Conservation (phyloP, 2,329 filamentous ascomycete genomes). For the Periconia digitata region DNA sequence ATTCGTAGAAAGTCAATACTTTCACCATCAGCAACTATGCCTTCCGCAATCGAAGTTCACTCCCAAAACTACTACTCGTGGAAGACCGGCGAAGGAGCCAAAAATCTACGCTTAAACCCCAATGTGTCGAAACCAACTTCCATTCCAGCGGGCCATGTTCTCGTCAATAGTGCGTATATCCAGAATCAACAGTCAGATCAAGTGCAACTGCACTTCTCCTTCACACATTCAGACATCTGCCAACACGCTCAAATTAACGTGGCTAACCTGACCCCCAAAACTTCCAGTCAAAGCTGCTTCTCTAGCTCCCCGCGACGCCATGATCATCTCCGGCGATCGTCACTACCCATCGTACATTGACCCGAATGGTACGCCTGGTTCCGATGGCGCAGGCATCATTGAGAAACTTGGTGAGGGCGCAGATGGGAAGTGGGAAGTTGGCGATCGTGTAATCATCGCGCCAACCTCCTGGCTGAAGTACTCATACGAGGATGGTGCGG, state of each 20-base stretch:
- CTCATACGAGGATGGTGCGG: not conserved
- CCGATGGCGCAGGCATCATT: not conserved
- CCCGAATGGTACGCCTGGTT: not conserved
- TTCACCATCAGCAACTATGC: slow-evolving; percentile 5
- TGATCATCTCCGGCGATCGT: slow-evolving; percentile 9
- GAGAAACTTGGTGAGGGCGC: slow-evolving; percentile 4
- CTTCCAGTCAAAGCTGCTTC: slow-evolving; percentile 15
- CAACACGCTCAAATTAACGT: too few species aligned
- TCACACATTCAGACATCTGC: too few species aligned
- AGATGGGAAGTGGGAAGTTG: slow-evolving; percentile 6
- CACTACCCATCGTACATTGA: slow-evolving; percentile 1
- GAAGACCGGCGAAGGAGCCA: slow-evolving; percentile 1
- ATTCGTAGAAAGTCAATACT: not conserved
- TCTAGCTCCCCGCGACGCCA: slow-evolving; percentile 13
- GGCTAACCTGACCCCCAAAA: too few species aligned
- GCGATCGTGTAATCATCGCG: slow-evolving; percentile 4
- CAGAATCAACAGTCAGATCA: too few species aligned
- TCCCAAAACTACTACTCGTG: slow-evolving; percentile 1
- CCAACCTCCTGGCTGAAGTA: slow-evolving; percentile 2
- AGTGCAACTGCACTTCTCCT: too few species aligned
- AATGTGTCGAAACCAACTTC: slow-evolving; percentile 11
- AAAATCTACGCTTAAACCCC: slow-evolving; percentile 12
- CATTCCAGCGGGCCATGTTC: slow-evolving; percentile 8
- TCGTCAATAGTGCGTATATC: too few species aligned
- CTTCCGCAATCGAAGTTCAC: slow-evolving; percentile 15